Evolutionary conservation across 1,139 yeast genomes (phyloP).

Genomic region (Hemisphaericaspora subhashii): DNA sequence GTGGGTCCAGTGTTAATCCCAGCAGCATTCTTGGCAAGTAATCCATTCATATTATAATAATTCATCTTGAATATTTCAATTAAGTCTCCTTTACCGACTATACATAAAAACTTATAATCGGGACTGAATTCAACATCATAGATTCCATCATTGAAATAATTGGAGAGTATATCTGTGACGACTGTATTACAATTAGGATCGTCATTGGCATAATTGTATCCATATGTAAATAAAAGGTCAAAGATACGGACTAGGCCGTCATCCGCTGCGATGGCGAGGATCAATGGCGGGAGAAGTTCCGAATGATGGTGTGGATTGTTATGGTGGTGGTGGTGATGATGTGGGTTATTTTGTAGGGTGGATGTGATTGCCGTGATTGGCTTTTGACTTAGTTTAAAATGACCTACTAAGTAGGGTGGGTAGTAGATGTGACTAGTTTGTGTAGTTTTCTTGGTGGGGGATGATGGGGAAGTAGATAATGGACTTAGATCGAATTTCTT

Average conservation of each 20-base stretch:
- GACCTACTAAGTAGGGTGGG: slow-evolving; percentile 40
- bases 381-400: slow-evolving; percentile 58
- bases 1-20: too few species aligned
- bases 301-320: slow-evolving; percentile 8
- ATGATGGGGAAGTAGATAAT: slow-evolving; percentile 11
- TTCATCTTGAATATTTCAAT: slow-evolving; percentile 54
- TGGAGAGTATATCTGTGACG: slow-evolving; percentile 60
- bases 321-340: slow-evolving; percentile 3
- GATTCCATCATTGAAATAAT: slow-evolving; percentile 67
- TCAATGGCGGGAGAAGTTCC: slow-evolving; percentile 38
- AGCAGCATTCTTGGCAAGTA: slow-evolving; percentile 22
- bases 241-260: slow-evolving; percentile 67
- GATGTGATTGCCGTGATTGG: slow-evolving; percentile 44
- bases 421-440: slow-evolving; percentile 8
- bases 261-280: slow-evolving; percentile 56
- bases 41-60: slow-evolving; percentile 38
- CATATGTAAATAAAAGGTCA: slow-evolving; percentile 40
- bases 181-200: slow-evolving; percentile 33
- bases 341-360: slow-evolving; percentile 20
- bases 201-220: slow-evolving; percentile 20
- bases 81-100: slow-evolving; percentile 60
- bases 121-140: slow-evolving; percentile 58
- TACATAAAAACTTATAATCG: slow-evolving; percentile 61
- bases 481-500: slow-evolving; percentile 41
- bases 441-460: slow-evolving; percentile 5